Percentiles rank a stretch among this genome's conserved stretches.
Evolutionary conservation across 2,329 filamentous ascomycete species (phyloP).

Genomic region (Cladobotryum mycophilum): DNA sequence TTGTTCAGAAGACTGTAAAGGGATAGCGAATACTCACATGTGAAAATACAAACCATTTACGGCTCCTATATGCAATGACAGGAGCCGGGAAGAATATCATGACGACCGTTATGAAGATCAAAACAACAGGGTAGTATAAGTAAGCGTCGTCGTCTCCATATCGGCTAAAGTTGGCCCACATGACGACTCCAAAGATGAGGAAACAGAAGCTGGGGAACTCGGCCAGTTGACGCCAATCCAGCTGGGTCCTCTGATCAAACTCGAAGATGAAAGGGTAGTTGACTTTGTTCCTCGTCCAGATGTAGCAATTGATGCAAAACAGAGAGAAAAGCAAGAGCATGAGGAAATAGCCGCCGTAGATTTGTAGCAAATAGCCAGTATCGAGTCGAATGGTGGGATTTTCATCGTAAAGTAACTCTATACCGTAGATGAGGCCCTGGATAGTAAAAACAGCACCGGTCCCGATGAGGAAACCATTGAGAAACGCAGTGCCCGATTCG

Average conservation of each 20-base stretch:
- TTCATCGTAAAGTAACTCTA: constrained; percentile 43
- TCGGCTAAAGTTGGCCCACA: constrained; percentile 83
- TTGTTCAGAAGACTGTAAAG: neutral
- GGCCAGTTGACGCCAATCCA: constrained; percentile 84
- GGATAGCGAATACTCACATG: constrained; percentile 48
- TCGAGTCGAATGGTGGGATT: constrained; percentile 44
- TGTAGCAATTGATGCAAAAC: constrained; percentile 78
- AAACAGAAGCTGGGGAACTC: constrained; percentile 84
- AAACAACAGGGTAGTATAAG: constrained; percentile 78
- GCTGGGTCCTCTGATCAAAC: constrained; percentile 75
- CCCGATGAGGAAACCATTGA: constrained; percentile 61
- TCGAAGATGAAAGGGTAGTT: constrained; percentile 98
- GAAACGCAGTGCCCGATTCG: constrained; percentile 52
- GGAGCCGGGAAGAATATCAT: constrained; percentile 72
- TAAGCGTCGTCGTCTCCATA: constrained; percentile 63
- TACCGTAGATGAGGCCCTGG: constrained; percentile 58
- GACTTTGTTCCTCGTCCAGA: constrained; percentile 80
- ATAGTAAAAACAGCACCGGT: constrained; percentile 59
- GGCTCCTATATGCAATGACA: constrained; percentile 66
- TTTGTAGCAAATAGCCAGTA: constrained; percentile 70
- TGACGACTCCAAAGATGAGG: constrained; percentile 68
- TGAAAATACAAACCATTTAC: constrained; percentile 85
- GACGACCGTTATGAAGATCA: constrained; percentile 61
- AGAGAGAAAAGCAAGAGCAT: constrained; percentile 71
- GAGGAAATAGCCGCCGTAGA: constrained; percentile 90